These are phyloP conservation scores for Cercospora berteroae DNA, from an alignment of 2,329 filamentous ascomycete species.

Conservation along the genomic window DNA sequence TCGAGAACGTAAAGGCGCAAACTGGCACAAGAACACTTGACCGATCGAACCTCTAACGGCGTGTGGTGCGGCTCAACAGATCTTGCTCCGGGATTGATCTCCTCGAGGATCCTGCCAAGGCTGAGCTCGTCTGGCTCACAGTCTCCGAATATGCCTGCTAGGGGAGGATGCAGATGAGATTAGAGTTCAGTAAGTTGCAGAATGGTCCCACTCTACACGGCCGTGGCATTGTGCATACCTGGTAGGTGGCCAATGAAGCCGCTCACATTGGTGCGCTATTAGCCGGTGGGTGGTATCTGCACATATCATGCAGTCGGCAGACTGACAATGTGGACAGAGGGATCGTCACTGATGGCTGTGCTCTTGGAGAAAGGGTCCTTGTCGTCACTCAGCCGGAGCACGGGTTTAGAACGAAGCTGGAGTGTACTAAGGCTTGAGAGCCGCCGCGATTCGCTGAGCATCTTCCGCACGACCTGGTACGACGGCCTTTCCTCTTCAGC, in stretches of 20 bases:
- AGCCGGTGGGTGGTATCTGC: constrained; percentile 1
- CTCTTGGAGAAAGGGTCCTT: neutral
- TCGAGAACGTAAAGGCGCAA: constrained; percentile 5
- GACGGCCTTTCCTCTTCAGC: neutral
- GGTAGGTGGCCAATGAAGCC: neutral
- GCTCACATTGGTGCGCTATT: neutral
- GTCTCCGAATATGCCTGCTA: constrained; percentile 2
- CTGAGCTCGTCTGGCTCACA: neutral
- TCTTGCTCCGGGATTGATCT: neutral
- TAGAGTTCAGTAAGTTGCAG: constrained; percentile 2
- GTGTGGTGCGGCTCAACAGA: neutral
- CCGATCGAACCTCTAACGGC: neutral
- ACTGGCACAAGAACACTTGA: neutral
- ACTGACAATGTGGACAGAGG: neutral
- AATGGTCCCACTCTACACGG: neutral
- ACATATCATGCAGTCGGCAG: neutral
- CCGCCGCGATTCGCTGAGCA: constrained; percentile 9
- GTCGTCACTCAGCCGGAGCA: constrained; percentile 3
- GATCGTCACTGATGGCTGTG: neutral
- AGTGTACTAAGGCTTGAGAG: constrained; percentile 7
- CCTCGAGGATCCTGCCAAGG: neutral
- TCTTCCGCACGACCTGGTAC: constrained; percentile 8
- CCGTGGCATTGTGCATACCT: neutral
- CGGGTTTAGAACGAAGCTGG: neutral
- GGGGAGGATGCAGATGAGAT: neutral